Evolutionary conservation across 768 basidiomycete genomes (phyloP), one percentile per base, ranked within the genome.

Genomic region (Tylopilus balloui): DNA sequence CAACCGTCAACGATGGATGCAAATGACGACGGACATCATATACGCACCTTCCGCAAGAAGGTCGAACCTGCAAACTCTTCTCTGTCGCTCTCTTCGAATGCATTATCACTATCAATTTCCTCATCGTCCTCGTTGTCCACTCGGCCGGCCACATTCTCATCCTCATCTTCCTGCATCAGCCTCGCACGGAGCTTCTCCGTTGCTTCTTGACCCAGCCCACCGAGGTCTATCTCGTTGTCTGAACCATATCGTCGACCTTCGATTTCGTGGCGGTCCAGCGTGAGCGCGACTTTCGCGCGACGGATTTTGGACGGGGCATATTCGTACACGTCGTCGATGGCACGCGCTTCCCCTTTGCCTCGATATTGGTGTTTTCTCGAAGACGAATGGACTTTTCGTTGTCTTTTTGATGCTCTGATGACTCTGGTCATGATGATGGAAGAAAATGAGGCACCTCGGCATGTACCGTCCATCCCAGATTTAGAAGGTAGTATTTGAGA

Each of bases 81-180:
- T 49, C 83, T 83, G 28, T 90, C 89, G 47, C 79, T 82, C 62
- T 88, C 86, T 52, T 89, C 87, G 51, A 90, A 88, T 2, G 88
- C 91, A 53, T 75, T 83, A 58, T 93, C 92, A 53, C 83, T 86
- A 51, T 90, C 87, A 38, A 92, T 79, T 52, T 92, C 89, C 60
- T 92, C 89, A 60, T 93, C 91, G 54, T 93, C 87, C 1, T 70
- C 81, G 52, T 78, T 80, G 28, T 74, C 81, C 55, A 89, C 75
- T 53, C 60, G 66, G 49, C 29, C 47, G 9, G 24, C 41, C 4
- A 25, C 59, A 13, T 80, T 74, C 38, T 73, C 72, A 27, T 81
- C 81, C 12, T 67, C 74, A 29, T 74, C 65, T 52, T 79, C 78
- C 6, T 75, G 78, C 42, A 81, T 70, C 40, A 87, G 60, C 54